Percentiles rank a stretch among this genome's conserved stretches.
Conservation (phyloP, 1,284 basidiomycete species). For the Phylloboletellus chloephorus region DNA sequence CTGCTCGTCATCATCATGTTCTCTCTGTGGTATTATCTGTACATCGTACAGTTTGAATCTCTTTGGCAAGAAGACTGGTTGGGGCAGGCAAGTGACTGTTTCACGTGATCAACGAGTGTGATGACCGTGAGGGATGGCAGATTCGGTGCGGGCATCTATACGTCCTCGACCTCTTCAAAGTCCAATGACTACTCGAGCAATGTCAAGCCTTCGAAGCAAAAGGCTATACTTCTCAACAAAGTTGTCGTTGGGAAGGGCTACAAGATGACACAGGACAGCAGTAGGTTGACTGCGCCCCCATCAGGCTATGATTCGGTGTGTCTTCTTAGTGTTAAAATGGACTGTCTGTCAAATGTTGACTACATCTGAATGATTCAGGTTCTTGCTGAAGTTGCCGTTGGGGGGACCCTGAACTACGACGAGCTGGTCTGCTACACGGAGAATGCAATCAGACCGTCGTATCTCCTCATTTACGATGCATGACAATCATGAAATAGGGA, state of each 20-base stretch:
- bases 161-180: conserved; percentile 50
- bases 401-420: conserved; percentile 57
- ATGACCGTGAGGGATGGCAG: conserved; percentile 28
- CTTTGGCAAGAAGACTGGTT: conserved; percentile 60
- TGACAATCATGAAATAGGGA: conserved; percentile 14
- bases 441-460: conserved; percentile 61
- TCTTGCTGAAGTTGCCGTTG: conserved; percentile 46
- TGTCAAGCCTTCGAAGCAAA: conserved; percentile 44
- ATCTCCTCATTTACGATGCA: conserved; percentile 55
- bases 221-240: conserved; percentile 61
- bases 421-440: conserved; percentile 62
- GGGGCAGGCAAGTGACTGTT: conserved; percentile 45
- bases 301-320: conserved; percentile 56
- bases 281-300: conserved; percentile 48
- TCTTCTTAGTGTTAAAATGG: conserved; percentile 3
- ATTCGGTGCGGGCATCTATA: conserved; percentile 46
- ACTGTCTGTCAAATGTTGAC: conserved; percentile 4
- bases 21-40: conserved; percentile 53
- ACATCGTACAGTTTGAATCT: conserved; percentile 56
- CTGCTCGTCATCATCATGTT: conserved; percentile 50
- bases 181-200: conserved; percentile 63
- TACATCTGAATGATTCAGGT: conserved; percentile 35
- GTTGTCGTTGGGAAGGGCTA: conserved; percentile 63
- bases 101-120: not conserved
- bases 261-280: conserved; percentile 54